These are phyloP conservation scores for Blastobotrys mokoenaii DNA, from an alignment of 805 yeast species.

Conservation along the genomic window DNA sequence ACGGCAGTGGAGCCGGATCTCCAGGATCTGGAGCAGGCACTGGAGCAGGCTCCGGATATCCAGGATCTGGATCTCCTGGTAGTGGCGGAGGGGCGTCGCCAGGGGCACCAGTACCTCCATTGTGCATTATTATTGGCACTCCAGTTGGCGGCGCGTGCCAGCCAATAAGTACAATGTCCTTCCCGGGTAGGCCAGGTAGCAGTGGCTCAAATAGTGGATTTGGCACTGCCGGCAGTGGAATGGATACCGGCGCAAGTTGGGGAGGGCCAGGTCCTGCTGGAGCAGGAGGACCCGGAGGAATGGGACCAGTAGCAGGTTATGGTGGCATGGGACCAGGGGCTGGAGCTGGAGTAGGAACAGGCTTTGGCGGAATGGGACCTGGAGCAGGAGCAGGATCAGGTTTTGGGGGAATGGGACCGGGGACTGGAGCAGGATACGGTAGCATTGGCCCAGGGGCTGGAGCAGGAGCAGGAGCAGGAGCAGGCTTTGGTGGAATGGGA, in stretches of 20 bases:
- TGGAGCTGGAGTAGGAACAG: neutral
- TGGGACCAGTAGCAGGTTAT: neutral
- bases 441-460: conserved; percentile 1
- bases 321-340: neutral
- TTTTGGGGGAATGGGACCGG: neutral
- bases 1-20: conserved; percentile 2
- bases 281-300: neutral
- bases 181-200: neutral
- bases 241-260: conserved; percentile 1
- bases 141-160: neutral
- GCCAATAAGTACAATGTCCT: no score
- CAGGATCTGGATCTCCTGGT: neutral
- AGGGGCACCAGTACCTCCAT: neutral
- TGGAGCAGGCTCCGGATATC: neutral
- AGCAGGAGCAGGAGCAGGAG: neutral
- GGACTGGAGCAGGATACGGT: neutral
- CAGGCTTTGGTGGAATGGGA: neutral
- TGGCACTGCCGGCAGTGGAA: no score
- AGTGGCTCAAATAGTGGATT: neutral
- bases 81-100: neutral
- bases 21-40: neutral
- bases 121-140: neutral
- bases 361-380: neutral
- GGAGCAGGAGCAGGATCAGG: no score
- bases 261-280: conserved; percentile 4